A percentile compares a stretch with the other conserved stretches of the same genome.
Conservation (phyloP, 139 green algal species). For the Nannochloris sp. region DNA sequence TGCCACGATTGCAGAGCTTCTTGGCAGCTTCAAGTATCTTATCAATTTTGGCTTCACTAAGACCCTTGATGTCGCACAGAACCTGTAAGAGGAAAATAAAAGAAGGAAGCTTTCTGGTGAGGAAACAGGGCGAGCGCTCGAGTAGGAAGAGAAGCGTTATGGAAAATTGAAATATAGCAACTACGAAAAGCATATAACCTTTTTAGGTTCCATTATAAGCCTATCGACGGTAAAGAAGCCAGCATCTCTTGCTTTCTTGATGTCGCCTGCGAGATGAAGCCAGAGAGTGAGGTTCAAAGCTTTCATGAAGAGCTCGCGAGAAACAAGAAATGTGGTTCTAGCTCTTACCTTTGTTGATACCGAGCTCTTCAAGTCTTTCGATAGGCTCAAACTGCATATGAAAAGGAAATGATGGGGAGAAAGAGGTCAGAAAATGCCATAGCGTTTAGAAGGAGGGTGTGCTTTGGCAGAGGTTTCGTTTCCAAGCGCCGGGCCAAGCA, state of each 20-base stretch:
- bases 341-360: slow-evolving; percentile 47
- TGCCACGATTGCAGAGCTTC: slow-evolving; percentile 30
- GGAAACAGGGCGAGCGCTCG: background rate
- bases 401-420: too few species aligned
- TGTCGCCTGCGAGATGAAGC: slow-evolving; percentile 42
- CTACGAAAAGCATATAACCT: slow-evolving; percentile 52
- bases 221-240: slow-evolving; percentile 69
- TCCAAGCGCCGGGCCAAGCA: too few species aligned
- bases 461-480: too few species aligned
- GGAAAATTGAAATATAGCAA: background rate
- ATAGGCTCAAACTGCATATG: slow-evolving; percentile 40
- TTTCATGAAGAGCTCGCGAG: background rate
- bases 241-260: slow-evolving; percentile 88
- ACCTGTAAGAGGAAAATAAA: slow-evolving; percentile 32
- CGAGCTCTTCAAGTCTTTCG: slow-evolving; percentile 60
- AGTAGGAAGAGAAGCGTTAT: background rate
- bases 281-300: background rate
- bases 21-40: slow-evolving; percentile 78
- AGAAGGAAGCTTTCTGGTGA: background rate
- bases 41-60: slow-evolving; percentile 89
- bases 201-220: slow-evolving; percentile 74
- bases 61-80: slow-evolving; percentile 80
- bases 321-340: background rate
- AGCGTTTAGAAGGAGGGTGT: too few species aligned
- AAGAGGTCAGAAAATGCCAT: too few species aligned